A percentile compares a stretch with the other conserved stretches of the same genome.
phyloP scores from a whole-genome alignment of 75 land plant species.

The Cupressus sempervirens region DNA sequence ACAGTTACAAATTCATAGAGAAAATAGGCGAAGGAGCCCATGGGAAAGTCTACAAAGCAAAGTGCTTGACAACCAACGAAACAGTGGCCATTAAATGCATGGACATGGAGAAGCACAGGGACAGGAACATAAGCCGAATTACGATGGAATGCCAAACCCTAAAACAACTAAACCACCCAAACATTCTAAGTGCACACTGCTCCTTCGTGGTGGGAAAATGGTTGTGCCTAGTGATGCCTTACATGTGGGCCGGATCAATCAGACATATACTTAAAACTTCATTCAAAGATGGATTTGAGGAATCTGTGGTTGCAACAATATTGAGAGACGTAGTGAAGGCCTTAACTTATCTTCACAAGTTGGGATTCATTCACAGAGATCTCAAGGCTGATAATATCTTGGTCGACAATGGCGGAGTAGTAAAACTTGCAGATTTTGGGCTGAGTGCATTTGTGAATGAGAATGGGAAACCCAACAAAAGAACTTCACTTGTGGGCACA shows the following conservation, averaged over 20 bases:
- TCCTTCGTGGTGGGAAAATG: slow-evolving; percentile 64
- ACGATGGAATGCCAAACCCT: slow-evolving; percentile 61
- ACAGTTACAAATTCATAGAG: slow-evolving; percentile 45
- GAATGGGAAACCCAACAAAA: neutral
- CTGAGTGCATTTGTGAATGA: slow-evolving; percentile 75
- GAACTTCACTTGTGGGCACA: slow-evolving; percentile 40
- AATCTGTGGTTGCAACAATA: slow-evolving; percentile 65
- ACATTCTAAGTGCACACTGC: slow-evolving; percentile 79
- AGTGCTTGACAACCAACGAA: slow-evolving; percentile 44
- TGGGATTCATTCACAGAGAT: slow-evolving; percentile 63
- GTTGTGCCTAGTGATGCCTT: slow-evolving; percentile 96
- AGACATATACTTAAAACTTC: slow-evolving; percentile 61
- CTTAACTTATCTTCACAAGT: slow-evolving; percentile 52
- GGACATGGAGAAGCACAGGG: slow-evolving; percentile 49
- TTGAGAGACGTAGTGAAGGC: slow-evolving; percentile 55
- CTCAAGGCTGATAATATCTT: slow-evolving; percentile 70
- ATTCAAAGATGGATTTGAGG: slow-evolving; percentile 69
- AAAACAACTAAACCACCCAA: slow-evolving; percentile 77
- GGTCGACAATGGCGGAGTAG: slow-evolving; percentile 38
- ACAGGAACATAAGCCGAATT: slow-evolving; percentile 43
- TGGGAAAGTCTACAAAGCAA: slow-evolving; percentile 70
- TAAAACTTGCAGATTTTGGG: slow-evolving; percentile 73
- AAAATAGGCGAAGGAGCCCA: slow-evolving; percentile 76
- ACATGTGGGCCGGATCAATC: slow-evolving; percentile 78
- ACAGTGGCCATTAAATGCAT: slow-evolving; percentile 79